These are phyloP conservation scores for Stenocarpella maydis DNA, from an alignment of 2,329 filamentous ascomycete genomes.

Conservation along the genomic window DNA sequence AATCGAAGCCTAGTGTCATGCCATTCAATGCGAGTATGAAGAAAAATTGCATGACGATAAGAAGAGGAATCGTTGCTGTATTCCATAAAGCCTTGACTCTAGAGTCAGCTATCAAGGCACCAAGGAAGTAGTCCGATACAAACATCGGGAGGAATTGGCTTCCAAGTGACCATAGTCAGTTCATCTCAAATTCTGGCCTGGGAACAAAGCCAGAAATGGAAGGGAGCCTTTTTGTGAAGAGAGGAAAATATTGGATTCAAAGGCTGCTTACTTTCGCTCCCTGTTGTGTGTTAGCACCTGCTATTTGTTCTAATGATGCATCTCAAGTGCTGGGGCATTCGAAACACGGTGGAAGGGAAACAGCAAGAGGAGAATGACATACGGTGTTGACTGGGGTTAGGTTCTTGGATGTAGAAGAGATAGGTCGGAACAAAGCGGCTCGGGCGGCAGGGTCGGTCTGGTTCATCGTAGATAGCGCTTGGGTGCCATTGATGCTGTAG, in stretches of 20 bases:
- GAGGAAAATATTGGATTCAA: too few species aligned
- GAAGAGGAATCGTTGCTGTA: background rate
- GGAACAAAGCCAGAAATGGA: too few species aligned
- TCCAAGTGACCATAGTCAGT: too few species aligned
- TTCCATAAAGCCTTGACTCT: background rate
- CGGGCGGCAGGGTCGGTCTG: background rate
- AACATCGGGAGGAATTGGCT: too few species aligned
- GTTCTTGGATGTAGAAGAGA: background rate
- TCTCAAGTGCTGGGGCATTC: background rate
- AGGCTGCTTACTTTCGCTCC: too few species aligned
- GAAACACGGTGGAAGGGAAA: background rate
- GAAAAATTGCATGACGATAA: constrained; percentile 22
- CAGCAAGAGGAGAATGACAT: background rate
- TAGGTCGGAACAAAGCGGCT: constrained; percentile 3
- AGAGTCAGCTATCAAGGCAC: too few species aligned
- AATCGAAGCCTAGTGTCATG: background rate
- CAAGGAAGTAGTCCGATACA: too few species aligned
- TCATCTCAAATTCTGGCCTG: too few species aligned
- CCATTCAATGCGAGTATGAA: constrained; percentile 18
- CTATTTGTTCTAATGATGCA: background rate
- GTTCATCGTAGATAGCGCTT: constrained; percentile 2
- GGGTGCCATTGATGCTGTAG: constrained; percentile 10
- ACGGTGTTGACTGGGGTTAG: background rate
- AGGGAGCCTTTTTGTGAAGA: too few species aligned
- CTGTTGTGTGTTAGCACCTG: background rate